Conservation (phyloP, 176 grass and related monocot species). For the Tuctoria greenei region DNA sequence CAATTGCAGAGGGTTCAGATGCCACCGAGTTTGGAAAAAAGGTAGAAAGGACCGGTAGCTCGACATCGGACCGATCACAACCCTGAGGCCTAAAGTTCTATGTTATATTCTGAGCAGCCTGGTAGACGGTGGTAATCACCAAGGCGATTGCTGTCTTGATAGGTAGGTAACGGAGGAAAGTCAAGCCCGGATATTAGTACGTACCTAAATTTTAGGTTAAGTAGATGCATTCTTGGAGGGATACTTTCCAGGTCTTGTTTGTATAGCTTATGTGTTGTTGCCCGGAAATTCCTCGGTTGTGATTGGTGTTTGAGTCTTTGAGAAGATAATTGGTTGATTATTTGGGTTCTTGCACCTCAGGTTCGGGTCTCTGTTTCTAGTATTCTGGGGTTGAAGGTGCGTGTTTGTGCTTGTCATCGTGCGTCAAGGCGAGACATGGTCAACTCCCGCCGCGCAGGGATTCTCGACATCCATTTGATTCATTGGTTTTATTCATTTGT, state of each 20-base stretch:
- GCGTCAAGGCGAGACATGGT: too few relatives aligned
- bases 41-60: constrained; percentile 48
- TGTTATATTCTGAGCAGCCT: not conserved
- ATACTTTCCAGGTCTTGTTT: constrained; percentile 21
- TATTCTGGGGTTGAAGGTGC: not conserved
- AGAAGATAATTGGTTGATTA: constrained; percentile 18
- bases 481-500: too few relatives aligned
- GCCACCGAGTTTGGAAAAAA: constrained; percentile 57
- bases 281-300: constrained; percentile 29
- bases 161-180: constrained; percentile 35
- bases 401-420: not conserved
- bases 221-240: constrained; percentile 44
- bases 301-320: constrained; percentile 12
- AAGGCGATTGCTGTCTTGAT: constrained; percentile 3
- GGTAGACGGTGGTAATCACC: too few relatives aligned
- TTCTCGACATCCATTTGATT: too few relatives aligned
- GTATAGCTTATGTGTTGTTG: constrained; percentile 37
- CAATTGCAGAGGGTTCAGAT: constrained; percentile 52
- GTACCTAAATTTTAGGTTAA: constrained; percentile 34
- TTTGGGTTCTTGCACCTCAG: constrained; percentile 23
- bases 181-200: constrained; percentile 16
- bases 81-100: constrained; percentile 33
- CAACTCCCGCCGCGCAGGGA: too few relatives aligned
- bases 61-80: constrained; percentile 47
- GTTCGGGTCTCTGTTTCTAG: not conserved